Base-by-base conservation (phyloP, 2,329 filamentous ascomycete species). In the Teratosphaeria nubilosa region DNA sequence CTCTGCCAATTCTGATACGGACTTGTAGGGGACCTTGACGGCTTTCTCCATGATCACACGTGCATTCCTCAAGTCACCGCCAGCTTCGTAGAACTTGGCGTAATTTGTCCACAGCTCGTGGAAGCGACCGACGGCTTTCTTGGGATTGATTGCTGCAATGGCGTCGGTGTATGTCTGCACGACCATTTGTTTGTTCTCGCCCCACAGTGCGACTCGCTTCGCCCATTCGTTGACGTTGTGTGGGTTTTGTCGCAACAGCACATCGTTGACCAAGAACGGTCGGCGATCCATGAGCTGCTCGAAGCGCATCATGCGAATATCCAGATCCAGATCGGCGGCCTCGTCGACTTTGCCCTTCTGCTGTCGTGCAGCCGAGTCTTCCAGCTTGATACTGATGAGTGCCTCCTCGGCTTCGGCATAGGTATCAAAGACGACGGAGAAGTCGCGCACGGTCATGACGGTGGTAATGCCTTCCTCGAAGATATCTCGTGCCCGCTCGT, bases 321-420 rank as follows among this genome's bases (percentile, higher is more conserved):
- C 95, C 31, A 99, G 81, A 68, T 97, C 92, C 61, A 95, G 90
- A 71, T 99, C 94, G 11, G 91, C 88, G 62, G 91, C 85, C 63
- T 92, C 85, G 67, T 97, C 87, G 1, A 86, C 73, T 51, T 84
- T 80, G 11, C 87, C 89, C 68, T 91, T 88, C 56, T 90, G 86
- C n/a, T 90, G 85, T 51, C 91, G 86, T 54, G 77, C 76, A 6
- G 90, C 87, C 1, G 91, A 91, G 56, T 88, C 82, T 66, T 97
- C 91, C 86, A 99, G 95, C 66, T 97, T 79, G 53, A 86, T 86
- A 14, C 89, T 87, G 63, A 97, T 96, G 65, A 97, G 87, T 0
- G 91, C 92, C 75, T 99, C 95, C 73, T 99, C 94, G 62, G 96
- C 96, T 73, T 99, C 94, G 32, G 89, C 86, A 69, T 97, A 99